phyloP scores from a whole-genome alignment of 1,284 basidiomycete species.

The Testicularia cyperi region DNA sequence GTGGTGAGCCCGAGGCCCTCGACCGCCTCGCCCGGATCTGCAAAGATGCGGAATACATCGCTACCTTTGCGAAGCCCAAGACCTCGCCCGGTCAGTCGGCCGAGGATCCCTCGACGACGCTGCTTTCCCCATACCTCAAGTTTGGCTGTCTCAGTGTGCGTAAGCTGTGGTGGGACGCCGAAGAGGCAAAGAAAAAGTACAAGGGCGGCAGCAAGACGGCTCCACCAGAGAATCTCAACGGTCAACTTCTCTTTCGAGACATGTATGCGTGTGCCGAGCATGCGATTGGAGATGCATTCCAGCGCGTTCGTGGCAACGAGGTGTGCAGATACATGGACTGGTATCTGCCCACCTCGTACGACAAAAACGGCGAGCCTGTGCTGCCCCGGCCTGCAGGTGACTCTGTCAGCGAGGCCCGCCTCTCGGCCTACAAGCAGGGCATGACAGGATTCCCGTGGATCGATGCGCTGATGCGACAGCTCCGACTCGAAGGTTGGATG shows the following conservation, averaged over 20 bases:
- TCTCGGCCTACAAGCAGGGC: constrained; percentile 63
- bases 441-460: constrained; percentile 65
- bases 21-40: constrained; percentile 61
- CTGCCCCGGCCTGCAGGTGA: constrained; percentile 61
- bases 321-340: constrained; percentile 63
- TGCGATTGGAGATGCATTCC: constrained; percentile 61
- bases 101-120: constrained; percentile 53
- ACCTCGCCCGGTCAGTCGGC: constrained; percentile 53
- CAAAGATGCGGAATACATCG: constrained; percentile 60
- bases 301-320: constrained; percentile 62
- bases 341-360: constrained; percentile 63
- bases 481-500: constrained; percentile 61
- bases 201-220: constrained; percentile 40
- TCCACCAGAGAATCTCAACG: constrained; percentile 43
- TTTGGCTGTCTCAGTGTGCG: constrained; percentile 64
- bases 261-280: constrained; percentile 64
- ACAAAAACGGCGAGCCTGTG: constrained; percentile 58
- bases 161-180: constrained; percentile 44
- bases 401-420: constrained; percentile 61
- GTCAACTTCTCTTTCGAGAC: constrained; percentile 62
- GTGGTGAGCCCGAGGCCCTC: constrained; percentile 64
- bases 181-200: constrained; percentile 42
- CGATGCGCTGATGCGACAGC: constrained; percentile 64
- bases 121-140: constrained; percentile 63
- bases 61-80: constrained; percentile 65